Conservation (phyloP, 768 basidiomycete species). For the Rhodotorula paludigena region DNA sequence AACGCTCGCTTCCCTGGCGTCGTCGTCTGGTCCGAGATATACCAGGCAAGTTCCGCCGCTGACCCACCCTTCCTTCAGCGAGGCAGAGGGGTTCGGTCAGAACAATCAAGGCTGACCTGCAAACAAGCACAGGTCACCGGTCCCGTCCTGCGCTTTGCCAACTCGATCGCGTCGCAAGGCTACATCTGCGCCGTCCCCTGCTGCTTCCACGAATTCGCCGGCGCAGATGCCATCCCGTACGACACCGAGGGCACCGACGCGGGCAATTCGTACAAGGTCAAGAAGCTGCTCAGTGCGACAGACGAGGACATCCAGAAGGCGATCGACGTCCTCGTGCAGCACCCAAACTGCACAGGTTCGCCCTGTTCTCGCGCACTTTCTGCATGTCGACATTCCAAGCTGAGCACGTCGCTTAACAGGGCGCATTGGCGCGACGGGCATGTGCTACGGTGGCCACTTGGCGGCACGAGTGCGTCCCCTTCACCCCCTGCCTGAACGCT, state of each 20-base stretch:
- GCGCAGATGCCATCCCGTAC: constrained; percentile 81
- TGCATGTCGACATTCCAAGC: background rate
- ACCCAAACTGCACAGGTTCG: constrained; percentile 60
- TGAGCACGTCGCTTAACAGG: constrained; percentile 54
- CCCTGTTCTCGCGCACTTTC: background rate
- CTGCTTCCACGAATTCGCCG: constrained; percentile 82
- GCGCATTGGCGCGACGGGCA: constrained; percentile 82
- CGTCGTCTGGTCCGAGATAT: constrained; percentile 40
- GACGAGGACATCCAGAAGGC: constrained; percentile 82
- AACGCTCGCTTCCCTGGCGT: constrained; percentile 49
- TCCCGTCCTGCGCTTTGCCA: constrained; percentile 42
- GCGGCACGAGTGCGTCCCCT: constrained; percentile 36
- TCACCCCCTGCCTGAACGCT: constrained; percentile 41
- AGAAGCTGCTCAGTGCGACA: constrained; percentile 80
- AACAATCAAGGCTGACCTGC: too few relatives aligned
- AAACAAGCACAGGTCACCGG: constrained; percentile 16
- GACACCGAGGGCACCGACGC: constrained; percentile 77
- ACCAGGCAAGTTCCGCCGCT: constrained; percentile 10
- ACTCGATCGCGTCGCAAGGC: constrained; percentile 46
- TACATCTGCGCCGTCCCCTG: constrained; percentile 47
- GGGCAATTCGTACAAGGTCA: constrained; percentile 88
- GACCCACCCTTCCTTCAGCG: background rate
- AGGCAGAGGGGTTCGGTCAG: too few relatives aligned
- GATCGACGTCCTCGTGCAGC: constrained; percentile 66
- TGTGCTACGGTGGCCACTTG: constrained; percentile 76